Base-by-base conservation (phyloP, 1,284 basidiomycete species). In the Sporisorium scitamineum region DNA sequence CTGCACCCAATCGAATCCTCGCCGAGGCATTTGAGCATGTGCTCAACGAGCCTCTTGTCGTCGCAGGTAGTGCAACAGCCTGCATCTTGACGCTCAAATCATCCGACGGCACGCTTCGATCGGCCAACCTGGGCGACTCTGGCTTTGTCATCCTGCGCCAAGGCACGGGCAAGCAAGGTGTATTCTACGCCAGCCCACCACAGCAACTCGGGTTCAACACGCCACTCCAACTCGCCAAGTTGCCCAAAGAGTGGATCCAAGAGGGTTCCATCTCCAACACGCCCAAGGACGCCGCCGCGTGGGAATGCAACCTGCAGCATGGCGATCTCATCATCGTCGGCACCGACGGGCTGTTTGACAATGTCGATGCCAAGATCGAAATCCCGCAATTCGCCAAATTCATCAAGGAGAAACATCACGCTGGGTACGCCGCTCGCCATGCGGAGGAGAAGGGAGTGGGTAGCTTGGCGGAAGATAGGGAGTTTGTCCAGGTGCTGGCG, bases 41-140 rank as follows among this genome's bases (percentile, higher is more conserved):
- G 0, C 81, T 92, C 59, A 86, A 89, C 55, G 92, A 95, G 79
- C 88, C 89, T 59, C 87, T 86, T 27, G 91, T 95, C 6, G 85
- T 90, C 76, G 93, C 92, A 57, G 93, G 94, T 54, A 93, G 93
- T 18, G 94, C 93, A 80, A 95, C 94, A 0, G 93, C 93, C 16
- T 94, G 92, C 81, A 86, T 95, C 32, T 84, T 94, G 29, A 92
- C 90, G 44, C 85, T 95, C 42, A 93, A 95, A 80, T 88, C 92
- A 1, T 89, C 90, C 14, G 91, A 90, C 1, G 94, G 94, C 22
- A 74, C 90, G 45, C 87, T 95, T 54, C 90, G 91, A 41, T 90
- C 92, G 22, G 93, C 93, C 63, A 95, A 94, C 91, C 92, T 95
- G 62, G 94, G 94, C 18, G 94, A 95, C 85, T 94, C 93, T 52